A percentile compares a stretch with the other conserved stretches of the same genome.
Evolutionary conservation across 2,329 filamentous ascomycete genomes (phyloP).

Genomic region (Sarocladiaceae sp.): DNA sequence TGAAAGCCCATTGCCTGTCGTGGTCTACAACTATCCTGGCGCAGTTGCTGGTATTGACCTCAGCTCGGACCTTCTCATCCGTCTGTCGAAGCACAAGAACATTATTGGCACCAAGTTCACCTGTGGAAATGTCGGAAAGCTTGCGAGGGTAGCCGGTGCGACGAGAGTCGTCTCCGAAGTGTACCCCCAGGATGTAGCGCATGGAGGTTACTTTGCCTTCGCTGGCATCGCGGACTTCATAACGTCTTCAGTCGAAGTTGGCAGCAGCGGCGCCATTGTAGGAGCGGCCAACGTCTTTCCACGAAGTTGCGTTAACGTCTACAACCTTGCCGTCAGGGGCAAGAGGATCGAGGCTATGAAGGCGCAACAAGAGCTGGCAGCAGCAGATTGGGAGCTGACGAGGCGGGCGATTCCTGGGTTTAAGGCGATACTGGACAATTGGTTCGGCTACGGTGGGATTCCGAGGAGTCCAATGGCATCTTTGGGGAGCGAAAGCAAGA

Average conservation of each 20-base stretch:
- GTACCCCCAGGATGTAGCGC: background rate
- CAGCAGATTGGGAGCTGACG: slow-evolving; percentile 17
- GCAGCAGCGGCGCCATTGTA: slow-evolving; percentile 15
- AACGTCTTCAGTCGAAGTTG: slow-evolving; percentile 12
- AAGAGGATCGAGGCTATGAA: slow-evolving; percentile 13
- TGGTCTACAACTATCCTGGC: slow-evolving; percentile 19
- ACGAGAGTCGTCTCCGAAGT: slow-evolving; percentile 12
- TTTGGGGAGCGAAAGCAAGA: slow-evolving; percentile 13
- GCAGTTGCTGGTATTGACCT: slow-evolving; percentile 17
- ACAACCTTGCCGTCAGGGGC: slow-evolving; percentile 14
- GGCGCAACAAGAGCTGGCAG: slow-evolving; percentile 15
- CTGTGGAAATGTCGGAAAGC: slow-evolving; percentile 51
- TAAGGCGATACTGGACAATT: slow-evolving; percentile 20
- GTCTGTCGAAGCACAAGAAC: slow-evolving; percentile 50
- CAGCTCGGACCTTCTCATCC: slow-evolving; percentile 15
- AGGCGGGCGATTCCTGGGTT: slow-evolving; percentile 17
- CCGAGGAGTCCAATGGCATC: slow-evolving; percentile 37
- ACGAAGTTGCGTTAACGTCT: slow-evolving; percentile 16
- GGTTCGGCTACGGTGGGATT: slow-evolving; percentile 52
- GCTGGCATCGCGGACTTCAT: slow-evolving; percentile 16
- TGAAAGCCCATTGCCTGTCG: slow-evolving; percentile 15
- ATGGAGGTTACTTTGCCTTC: slow-evolving; percentile 13
- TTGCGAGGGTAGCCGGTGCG: slow-evolving; percentile 46
- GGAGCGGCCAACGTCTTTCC: slow-evolving; percentile 17
- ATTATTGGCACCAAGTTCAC: slow-evolving; percentile 50